phyloP scores from a whole-genome alignment of 1,139 yeast genomes.

The Lodderomyces oxycetoniae region DNA sequence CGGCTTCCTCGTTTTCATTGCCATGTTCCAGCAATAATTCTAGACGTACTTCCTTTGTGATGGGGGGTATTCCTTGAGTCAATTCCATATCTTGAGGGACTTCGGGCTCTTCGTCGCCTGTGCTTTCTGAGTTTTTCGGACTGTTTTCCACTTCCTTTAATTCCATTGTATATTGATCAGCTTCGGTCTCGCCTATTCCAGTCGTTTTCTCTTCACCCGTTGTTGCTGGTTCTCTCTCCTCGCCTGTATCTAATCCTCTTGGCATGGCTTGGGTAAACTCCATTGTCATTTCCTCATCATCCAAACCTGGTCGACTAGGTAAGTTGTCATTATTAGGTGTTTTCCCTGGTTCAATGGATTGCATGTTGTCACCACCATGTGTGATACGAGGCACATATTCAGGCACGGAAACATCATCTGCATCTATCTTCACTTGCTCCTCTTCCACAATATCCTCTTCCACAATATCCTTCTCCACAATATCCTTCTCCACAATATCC shows the following conservation, averaged over 20 bases:
- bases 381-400: neutral
- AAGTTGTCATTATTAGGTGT: too few species aligned
- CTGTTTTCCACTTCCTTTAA: neutral
- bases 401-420: neutral
- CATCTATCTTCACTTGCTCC: too few species aligned
- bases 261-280: too few species aligned
- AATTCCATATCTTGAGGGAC: slow-evolving; percentile 15
- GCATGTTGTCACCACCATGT: neutral
- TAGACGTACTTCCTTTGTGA: neutral
- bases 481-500: neutral
- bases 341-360: too few species aligned
- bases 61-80: slow-evolving; percentile 13
- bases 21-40: neutral
- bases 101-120: neutral
- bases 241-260: too few species aligned
- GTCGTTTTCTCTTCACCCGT: neutral
- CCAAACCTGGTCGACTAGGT: too few species aligned
- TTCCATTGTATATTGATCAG: neutral
- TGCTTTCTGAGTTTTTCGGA: slow-evolving; percentile 2
- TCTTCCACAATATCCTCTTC: too few species aligned
- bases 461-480: slow-evolving; percentile 1
- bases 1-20: neutral
- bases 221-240: neutral
- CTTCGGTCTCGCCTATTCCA: neutral
- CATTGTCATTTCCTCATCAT: too few species aligned